Percentiles rank a stretch among this genome's conserved stretches.
phyloP scores from a whole-genome alignment of 257 asterid genomes.

The Salvia miltiorrhiza region DNA sequence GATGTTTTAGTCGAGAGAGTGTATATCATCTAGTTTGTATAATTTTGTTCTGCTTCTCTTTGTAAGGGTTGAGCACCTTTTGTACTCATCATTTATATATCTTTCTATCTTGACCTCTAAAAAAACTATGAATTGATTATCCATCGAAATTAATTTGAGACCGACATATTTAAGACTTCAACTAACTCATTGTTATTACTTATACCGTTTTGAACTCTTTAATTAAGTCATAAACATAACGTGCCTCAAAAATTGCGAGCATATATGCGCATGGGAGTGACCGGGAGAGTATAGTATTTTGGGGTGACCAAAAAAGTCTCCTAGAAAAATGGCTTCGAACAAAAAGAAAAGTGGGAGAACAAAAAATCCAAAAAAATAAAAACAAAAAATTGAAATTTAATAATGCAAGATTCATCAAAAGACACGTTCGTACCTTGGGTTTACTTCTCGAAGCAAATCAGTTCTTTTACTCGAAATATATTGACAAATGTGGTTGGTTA shows the following conservation, averaged over 20 bases:
- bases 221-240: background rate
- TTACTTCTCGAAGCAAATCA: conserved; percentile 22
- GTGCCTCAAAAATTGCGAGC: background rate
- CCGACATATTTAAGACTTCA: background rate
- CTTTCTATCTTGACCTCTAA: too few relatives aligned
- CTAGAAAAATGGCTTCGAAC: background rate
- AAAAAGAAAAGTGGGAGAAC: background rate
- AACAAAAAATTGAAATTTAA: background rate
- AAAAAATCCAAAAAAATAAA: background rate
- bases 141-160: too few relatives aligned
- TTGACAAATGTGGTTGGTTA: conserved; percentile 10
- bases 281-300: too few relatives aligned
- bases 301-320: conserved; percentile 11
- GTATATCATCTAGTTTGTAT: too few relatives aligned
- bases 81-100: too few relatives aligned
- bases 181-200: too few relatives aligned
- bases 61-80: too few relatives aligned
- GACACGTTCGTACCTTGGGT: conserved; percentile 17
- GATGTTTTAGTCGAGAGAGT: too few relatives aligned
- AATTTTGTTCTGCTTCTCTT: too few relatives aligned
- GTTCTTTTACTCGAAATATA: background rate
- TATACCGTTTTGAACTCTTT: background rate
- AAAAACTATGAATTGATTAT: too few relatives aligned
- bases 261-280: background rate
- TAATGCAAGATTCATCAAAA: conserved; percentile 10